Evolutionary conservation across 495 filamentous ascomycete species (phyloP).

Genomic region (Lepidopterella palustris): DNA sequence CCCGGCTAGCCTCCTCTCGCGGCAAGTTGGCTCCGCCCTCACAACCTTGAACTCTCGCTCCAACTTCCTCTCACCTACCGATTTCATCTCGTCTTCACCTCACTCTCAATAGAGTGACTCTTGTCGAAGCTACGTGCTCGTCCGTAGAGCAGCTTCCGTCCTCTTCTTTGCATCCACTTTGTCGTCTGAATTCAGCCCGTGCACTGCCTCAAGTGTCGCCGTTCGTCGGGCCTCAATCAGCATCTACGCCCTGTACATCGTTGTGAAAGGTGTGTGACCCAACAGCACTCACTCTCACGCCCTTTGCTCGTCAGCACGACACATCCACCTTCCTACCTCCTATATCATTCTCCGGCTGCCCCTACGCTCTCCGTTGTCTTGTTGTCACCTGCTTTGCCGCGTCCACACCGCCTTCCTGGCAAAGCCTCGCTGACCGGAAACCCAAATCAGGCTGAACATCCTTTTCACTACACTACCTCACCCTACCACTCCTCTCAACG

Average conservation of each 20-base stretch:
- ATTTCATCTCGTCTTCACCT: neutral
- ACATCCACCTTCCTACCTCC: neutral
- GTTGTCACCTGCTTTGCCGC: slow-evolving; percentile 1
- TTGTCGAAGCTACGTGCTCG: neutral
- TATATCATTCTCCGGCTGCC: neutral
- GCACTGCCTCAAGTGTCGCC: slow-evolving; percentile 13
- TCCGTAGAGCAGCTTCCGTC: neutral
- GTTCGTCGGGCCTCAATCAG: slow-evolving; percentile 24
- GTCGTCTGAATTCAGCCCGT: neutral
- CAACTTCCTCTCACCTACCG: neutral
- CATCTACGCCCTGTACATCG: slow-evolving; percentile 30
- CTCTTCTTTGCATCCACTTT: neutral
- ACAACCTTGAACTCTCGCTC: neutral
- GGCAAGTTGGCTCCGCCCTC: neutral
- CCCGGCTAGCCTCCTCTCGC: neutral
- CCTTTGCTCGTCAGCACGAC: neutral
- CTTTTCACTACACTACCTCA: neutral
- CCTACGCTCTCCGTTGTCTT: slow-evolving; percentile 3
- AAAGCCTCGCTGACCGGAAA: slow-evolving; percentile 30
- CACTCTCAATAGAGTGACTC: neutral
- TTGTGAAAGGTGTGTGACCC: slow-evolving; percentile 2
- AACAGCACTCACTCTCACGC: slow-evolving; percentile 7
- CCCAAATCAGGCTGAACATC: slow-evolving; percentile 29
- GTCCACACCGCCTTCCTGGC: slow-evolving; percentile 32
- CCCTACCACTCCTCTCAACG: neutral